Percentiles rank a stretch among this genome's conserved stretches.
phyloP scores from a whole-genome alignment of 176 grass and related monocot genomes.

The Bolboschoenus planiculmis region DNA sequence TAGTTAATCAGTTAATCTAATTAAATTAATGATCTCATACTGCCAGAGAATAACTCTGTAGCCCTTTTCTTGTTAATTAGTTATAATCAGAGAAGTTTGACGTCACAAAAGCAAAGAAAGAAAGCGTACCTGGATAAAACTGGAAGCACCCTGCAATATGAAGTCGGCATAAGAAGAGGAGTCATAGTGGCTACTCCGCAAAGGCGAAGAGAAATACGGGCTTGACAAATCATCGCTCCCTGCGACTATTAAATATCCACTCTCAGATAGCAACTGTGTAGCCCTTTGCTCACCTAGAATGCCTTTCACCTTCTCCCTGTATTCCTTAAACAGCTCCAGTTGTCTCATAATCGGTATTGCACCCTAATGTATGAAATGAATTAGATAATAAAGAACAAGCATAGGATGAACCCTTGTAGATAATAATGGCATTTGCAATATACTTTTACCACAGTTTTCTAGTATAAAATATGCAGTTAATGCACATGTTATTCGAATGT shows the following conservation, averaged over 20 bases:
- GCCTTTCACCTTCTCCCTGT: constrained; percentile 15
- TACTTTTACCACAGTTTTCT: not conserved
- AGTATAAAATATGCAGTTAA: not conserved
- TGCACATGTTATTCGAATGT: not conserved
- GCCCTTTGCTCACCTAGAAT: constrained; percentile 21
- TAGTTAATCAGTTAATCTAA: no score
- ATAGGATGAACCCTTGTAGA: not conserved
- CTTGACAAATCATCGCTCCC: constrained; percentile 73
- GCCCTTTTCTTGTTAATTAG: not conserved
- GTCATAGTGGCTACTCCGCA: constrained; percentile 29
- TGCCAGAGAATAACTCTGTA: no score
- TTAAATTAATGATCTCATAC: no score
- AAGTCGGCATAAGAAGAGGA: constrained; percentile 38
- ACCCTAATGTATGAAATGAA: not conserved
- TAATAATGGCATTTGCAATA: not conserved
- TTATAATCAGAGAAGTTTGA: not conserved
- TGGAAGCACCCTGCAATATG: constrained; percentile 21
- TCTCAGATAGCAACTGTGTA: constrained; percentile 3
- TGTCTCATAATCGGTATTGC: constrained; percentile 47
- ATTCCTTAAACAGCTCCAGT: constrained; percentile 24
- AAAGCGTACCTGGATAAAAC: constrained; percentile 32
- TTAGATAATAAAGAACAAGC: not conserved
- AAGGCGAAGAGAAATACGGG: constrained; percentile 48
- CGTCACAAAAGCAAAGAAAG: not conserved
- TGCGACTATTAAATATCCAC: constrained; percentile 15